Base-by-base conservation (phyloP, 768 basidiomycete species). In the Tylopilus plumbeoviolaceoides region DNA sequence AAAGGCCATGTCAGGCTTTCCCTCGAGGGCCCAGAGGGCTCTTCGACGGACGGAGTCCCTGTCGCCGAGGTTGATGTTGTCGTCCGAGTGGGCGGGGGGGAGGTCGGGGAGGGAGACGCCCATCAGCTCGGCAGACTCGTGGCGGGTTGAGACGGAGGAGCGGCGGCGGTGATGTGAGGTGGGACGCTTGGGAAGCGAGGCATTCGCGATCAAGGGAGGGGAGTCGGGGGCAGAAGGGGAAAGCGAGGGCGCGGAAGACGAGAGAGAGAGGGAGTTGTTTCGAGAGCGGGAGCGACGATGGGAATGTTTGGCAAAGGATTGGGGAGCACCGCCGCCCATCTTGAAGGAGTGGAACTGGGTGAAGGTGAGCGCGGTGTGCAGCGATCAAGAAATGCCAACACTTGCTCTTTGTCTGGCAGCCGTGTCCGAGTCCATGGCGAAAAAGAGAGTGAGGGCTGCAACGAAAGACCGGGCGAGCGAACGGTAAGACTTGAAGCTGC, bases 81-180 rank as follows among this genome's bases (percentile, higher is more conserved):
- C 84, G 30, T 90, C 85, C 2, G 82, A 75, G 25, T 74, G 72
- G 2, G 81, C 79, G 9, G 78, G 61, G 6, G 83, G 81, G 23
- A 90, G 76, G 55, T 84, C 82, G 12, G 87, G 83, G 36, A 89
- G 72, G 21, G 85, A 71, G 12, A 90, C 80, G 25, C 91, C 90
- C 89, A 95, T 94, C 63, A 95, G 74, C 62, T 95, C 93, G 17
- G 91, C 87, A 18, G 91, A 93, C 73, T 95, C 93, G 59, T 79
- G 80, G 55, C 91, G 85, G 38, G 92, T 95, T 10, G 93, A 91
- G 25, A 95, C 90, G 23, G 89, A 91, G 1, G 91, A 92, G 39
- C 83, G 82, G 44, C 93, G 89, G 14, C 82, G 79, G 61, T 95
- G 93, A 60, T 91, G 91, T 0, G 92, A 94, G 53, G 79, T 79